A percentile compares a stretch with the other conserved stretches of the same genome.
These are phyloP conservation scores for Emmonsiellopsis sp. DNA, from an alignment of 2,329 filamentous ascomycete genomes.

Conservation along the genomic window DNA sequence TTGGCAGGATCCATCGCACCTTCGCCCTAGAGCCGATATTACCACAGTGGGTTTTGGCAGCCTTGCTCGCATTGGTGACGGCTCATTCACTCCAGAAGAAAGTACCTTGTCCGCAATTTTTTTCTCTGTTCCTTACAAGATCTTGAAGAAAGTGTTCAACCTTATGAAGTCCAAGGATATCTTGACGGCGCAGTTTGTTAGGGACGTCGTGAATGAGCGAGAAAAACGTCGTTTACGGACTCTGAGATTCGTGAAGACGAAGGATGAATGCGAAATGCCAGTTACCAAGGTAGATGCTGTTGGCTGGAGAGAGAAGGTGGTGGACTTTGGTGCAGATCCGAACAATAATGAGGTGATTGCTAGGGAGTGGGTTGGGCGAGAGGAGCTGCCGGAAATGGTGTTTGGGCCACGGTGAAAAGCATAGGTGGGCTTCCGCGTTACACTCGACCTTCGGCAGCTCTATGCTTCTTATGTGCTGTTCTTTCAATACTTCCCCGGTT, in stretches of 20 bases:
- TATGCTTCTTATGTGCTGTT: no score
- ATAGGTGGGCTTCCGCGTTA: no score
- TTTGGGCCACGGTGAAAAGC: no score
- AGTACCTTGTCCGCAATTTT: conserved; percentile 19
- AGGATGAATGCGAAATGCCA: background rate
- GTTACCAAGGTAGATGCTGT: conserved; percentile 1
- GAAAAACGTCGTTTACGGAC: conserved; percentile 20
- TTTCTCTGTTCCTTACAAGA: conserved; percentile 18
- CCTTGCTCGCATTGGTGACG: conserved; percentile 8
- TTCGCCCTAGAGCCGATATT: conserved; percentile 12
- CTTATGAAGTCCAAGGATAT: conserved; percentile 11
- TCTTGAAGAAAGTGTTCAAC: conserved; percentile 14
- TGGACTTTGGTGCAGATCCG: background rate
- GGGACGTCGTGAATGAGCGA: conserved; percentile 18
- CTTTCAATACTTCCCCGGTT: no score
- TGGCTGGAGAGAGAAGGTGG: conserved; percentile 2
- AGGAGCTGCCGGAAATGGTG: background rate
- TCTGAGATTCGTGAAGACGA: conserved; percentile 7
- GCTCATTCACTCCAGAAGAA: conserved; percentile 11
- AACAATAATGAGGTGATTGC: background rate
- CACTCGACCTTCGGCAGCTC: no score
- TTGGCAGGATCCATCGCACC: conserved; percentile 8
- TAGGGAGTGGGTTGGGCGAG: background rate
- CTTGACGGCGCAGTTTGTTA: conserved; percentile 12
- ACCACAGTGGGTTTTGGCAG: conserved; percentile 17